These are phyloP conservation scores for Leccinum disarticulatum DNA, from an alignment of 768 basidiomycete species.

Conservation along the genomic window DNA sequence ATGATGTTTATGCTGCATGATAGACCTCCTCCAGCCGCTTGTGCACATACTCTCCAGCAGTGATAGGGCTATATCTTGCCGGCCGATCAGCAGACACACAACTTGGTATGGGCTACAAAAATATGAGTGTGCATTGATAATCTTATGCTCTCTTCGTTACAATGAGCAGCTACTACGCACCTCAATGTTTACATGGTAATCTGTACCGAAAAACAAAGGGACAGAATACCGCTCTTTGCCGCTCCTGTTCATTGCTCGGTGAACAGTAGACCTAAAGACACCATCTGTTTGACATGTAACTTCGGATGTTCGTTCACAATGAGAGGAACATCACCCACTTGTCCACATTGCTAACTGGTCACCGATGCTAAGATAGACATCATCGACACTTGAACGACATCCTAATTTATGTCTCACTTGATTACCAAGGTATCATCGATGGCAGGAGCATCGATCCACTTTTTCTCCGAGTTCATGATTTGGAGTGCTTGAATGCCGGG, in stretches of 20 bases:
- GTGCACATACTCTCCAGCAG: slow-evolving; percentile 83
- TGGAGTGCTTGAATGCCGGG: slow-evolving; percentile 74
- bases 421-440: slow-evolving; percentile 81
- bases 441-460: slow-evolving; percentile 82
- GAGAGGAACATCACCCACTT: slow-evolving; percentile 46
- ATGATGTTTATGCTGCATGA: slow-evolving; percentile 5
- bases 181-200: slow-evolving; percentile 81
- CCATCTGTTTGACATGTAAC: slow-evolving; percentile 52
- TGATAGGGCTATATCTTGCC: slow-evolving; percentile 66
- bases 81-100: slow-evolving; percentile 57
- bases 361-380: slow-evolving; percentile 54
- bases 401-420: slow-evolving; percentile 51
- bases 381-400: slow-evolving; percentile 24
- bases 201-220: slow-evolving; percentile 88
- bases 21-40: slow-evolving; percentile 57
- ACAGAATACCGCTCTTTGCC: slow-evolving; percentile 77
- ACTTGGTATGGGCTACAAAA: slow-evolving; percentile 40
- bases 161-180: slow-evolving; percentile 39
- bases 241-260: slow-evolving; percentile 79
- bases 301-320: background rate
- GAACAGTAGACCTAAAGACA: slow-evolving; percentile 86
- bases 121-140: background rate
- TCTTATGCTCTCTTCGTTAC: background rate
- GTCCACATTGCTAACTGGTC: slow-evolving; percentile 91
- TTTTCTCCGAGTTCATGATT: slow-evolving; percentile 69